phyloP scores from a whole-genome alignment of 352 stramenopile species.

The Albugo laibachii region DNA sequence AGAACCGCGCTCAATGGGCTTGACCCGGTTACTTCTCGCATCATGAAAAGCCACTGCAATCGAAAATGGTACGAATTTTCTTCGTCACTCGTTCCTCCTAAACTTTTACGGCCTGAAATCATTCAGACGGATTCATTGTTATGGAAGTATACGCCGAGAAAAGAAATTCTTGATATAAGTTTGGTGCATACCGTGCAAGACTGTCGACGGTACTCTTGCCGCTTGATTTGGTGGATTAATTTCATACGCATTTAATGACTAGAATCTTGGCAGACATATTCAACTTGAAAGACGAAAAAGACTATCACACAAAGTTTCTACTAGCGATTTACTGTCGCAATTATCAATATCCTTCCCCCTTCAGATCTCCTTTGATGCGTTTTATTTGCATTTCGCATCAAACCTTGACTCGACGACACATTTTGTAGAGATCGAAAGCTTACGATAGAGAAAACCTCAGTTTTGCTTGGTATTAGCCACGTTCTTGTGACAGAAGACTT shows the following conservation, averaged over 20 bases:
- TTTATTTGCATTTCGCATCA: slow-evolving; percentile 8
- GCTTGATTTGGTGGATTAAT: background rate
- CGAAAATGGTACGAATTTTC: too few relatives aligned
- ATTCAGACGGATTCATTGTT: slow-evolving; percentile 23
- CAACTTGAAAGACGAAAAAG: slow-evolving; percentile 15
- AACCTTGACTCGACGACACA: slow-evolving; percentile 7
- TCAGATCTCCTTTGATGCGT: background rate
- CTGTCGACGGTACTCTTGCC: slow-evolving; percentile 22
- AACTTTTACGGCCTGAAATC: too few relatives aligned
- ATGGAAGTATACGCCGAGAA: slow-evolving; percentile 27
- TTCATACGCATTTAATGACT: background rate
- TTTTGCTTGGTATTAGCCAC: slow-evolving; percentile 44
- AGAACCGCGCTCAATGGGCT: too few relatives aligned
- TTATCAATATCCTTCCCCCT: background rate
- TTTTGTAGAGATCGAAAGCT: slow-evolving; percentile 53
- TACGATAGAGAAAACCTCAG: slow-evolving; percentile 27
- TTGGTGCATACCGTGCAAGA: slow-evolving; percentile 23
- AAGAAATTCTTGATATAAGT: slow-evolving; percentile 17
- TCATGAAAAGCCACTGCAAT: too few relatives aligned
- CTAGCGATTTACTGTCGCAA: background rate
- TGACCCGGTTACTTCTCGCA: too few relatives aligned
- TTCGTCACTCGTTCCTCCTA: too few relatives aligned
- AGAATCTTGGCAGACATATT: slow-evolving; percentile 33
- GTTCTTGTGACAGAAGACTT: slow-evolving; percentile 45
- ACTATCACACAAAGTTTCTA: slow-evolving; percentile 11